phyloP scores from a whole-genome alignment of 257 asterid genomes.

The Solanum infundibuliforme region DNA sequence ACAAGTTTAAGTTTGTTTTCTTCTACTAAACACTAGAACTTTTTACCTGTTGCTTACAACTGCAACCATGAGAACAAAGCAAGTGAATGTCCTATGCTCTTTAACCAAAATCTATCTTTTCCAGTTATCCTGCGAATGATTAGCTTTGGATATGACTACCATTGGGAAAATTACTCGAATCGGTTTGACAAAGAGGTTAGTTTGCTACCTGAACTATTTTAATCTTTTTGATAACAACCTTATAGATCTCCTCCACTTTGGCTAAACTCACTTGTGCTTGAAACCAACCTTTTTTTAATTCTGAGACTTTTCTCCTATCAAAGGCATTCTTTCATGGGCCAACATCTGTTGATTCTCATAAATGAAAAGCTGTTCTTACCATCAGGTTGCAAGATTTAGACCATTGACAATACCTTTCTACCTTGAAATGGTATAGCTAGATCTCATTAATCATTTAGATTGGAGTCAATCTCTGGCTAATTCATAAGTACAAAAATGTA shows the following conservation, averaged over 20 bases:
- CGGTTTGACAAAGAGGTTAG: slow-evolving; percentile 68
- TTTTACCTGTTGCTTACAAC: background rate
- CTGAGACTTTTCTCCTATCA: background rate
- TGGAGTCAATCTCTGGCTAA: background rate
- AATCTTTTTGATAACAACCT: background rate
- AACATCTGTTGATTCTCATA: background rate
- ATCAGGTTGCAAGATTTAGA: background rate
- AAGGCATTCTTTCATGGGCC: background rate
- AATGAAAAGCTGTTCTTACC: background rate
- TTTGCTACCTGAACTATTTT: background rate
- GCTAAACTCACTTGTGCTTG: background rate
- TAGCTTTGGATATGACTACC: slow-evolving; percentile 94
- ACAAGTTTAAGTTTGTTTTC: background rate
- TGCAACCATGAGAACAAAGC: background rate
- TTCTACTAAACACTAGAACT: background rate
- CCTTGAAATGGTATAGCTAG: background rate
- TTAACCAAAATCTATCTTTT: background rate
- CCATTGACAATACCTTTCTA: background rate
- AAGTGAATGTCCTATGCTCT: background rate
- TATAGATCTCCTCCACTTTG: background rate
- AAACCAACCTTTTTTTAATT: background rate
- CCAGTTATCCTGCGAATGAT: slow-evolving; percentile 95
- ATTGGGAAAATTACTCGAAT: slow-evolving; percentile 51
- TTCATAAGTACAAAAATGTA: background rate
- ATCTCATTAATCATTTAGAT: background rate